A percentile compares a stretch with the other conserved stretches of the same genome.
Evolutionary conservation across 2,329 filamentous ascomycete species (phyloP).

Genomic region (Alternaria infectoria): DNA sequence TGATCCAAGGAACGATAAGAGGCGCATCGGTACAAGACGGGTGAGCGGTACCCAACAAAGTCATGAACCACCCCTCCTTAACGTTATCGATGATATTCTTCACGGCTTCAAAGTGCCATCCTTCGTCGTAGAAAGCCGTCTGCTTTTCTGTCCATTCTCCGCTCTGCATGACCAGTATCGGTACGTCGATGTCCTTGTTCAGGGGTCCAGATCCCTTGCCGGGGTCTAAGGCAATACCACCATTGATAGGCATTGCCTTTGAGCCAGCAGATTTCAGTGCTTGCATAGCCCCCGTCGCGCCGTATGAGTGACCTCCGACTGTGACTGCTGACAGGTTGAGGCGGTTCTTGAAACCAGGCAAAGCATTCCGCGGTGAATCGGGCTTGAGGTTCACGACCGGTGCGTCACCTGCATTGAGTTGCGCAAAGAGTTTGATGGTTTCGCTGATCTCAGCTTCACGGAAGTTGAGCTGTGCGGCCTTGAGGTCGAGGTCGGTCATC

Average conservation of each 20-base stretch:
- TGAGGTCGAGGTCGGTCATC: constrained; percentile 47
- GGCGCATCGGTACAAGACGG: constrained; percentile 72
- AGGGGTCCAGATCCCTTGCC: constrained; percentile 69
- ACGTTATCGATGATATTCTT: constrained; percentile 60
- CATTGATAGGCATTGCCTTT: constrained; percentile 57
- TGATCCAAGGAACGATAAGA: constrained; percentile 65
- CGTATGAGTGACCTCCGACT: constrained; percentile 69
- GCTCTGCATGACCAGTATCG: constrained; percentile 68
- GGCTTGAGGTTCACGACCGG: constrained; percentile 52
- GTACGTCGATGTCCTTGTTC: constrained; percentile 64
- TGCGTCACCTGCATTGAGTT: constrained; percentile 48
- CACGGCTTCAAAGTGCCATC: constrained; percentile 68
- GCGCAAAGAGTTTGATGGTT: constrained; percentile 50
- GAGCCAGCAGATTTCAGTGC: constrained; percentile 60
- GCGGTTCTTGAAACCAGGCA: constrained; percentile 58
- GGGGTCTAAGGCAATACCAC: constrained; percentile 68
- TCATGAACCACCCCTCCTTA: constrained; percentile 56
- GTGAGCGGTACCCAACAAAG: constrained; percentile 57
- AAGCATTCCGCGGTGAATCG: constrained; percentile 55
- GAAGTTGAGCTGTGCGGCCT: constrained; percentile 52
- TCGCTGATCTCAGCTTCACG: constrained; percentile 56
- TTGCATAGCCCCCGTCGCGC: constrained; percentile 68
- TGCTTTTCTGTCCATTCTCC: constrained; percentile 67
- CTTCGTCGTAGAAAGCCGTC: constrained; percentile 65
- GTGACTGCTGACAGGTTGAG: constrained; percentile 63